phyloP scores from a whole-genome alignment of 202 grass and related monocot genomes.

The Miscanthus sacchariflorus region DNA sequence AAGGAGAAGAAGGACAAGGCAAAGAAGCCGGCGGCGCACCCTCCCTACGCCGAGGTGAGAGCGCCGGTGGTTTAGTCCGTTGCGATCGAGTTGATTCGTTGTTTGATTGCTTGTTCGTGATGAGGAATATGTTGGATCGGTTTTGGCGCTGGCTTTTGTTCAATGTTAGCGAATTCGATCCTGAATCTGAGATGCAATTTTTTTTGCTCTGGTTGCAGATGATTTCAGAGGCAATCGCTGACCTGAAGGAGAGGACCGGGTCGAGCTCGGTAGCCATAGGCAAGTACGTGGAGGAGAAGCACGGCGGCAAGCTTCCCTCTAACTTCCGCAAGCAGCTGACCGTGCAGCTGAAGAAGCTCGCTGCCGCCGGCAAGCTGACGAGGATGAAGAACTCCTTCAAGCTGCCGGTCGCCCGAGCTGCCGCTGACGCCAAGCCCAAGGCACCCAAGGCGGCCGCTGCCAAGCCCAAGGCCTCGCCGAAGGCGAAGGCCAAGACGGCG shows the following conservation, averaged over 20 bases:
- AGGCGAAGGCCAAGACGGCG: constrained; percentile 35
- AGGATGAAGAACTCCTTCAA: constrained; percentile 79
- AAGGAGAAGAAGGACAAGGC: constrained; percentile 53
- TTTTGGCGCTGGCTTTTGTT: background rate
- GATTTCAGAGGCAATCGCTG: constrained; percentile 71
- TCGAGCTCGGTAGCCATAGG: constrained; percentile 73
- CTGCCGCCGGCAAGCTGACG: constrained; percentile 57
- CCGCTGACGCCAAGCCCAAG: constrained; percentile 21
- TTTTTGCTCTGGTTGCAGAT: constrained; percentile 45
- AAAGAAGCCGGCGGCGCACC: constrained; percentile 47
- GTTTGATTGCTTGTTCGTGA: background rate
- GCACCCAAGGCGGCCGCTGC: background rate
- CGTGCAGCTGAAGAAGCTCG: constrained; percentile 65
- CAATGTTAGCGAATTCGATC: background rate
- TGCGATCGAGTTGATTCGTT: background rate
- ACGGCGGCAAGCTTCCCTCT: constrained; percentile 48
- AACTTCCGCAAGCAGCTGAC: constrained; percentile 75
- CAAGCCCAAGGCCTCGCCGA: constrained; percentile 25
- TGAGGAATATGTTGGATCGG: background rate
- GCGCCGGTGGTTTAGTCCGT: background rate
- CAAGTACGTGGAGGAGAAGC: constrained; percentile 75
- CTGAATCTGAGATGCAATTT: constrained; percentile 14
- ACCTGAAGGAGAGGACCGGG: constrained; percentile 74
- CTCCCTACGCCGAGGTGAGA: constrained; percentile 79
- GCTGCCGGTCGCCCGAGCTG: constrained; percentile 14